phyloP scores from a whole-genome alignment of 768 basidiomycete genomes.

The Auricularia sp. region DNA sequence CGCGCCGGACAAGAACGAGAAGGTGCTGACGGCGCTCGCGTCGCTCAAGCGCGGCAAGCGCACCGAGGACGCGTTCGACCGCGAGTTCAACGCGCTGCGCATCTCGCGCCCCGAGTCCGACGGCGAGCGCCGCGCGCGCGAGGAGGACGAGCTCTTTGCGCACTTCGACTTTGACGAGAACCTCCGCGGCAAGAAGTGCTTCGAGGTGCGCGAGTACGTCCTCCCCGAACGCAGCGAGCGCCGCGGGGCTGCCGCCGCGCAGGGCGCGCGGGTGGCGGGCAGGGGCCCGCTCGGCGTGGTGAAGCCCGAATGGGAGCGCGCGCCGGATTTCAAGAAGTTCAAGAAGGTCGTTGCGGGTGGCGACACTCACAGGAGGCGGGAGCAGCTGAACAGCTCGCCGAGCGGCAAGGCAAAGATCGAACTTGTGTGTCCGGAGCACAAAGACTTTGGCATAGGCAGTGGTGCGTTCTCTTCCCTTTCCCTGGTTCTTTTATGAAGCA shows the following conservation, averaged over 20 bases:
- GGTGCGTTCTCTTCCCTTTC: constrained; percentile 24
- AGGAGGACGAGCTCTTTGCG: background rate
- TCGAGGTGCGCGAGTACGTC: constrained; percentile 34
- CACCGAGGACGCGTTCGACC: constrained; percentile 58
- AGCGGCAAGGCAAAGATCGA: constrained; percentile 30
- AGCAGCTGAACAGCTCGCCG: too few species aligned
- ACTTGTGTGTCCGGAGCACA: constrained; percentile 38
- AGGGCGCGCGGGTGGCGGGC: constrained; percentile 11
- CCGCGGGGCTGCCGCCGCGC: constrained; percentile 8
- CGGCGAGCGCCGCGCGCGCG: background rate
- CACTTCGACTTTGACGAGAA: background rate
- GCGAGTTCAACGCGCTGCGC: constrained; percentile 68
- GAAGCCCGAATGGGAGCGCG: constrained; percentile 35
- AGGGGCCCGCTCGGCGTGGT: background rate
- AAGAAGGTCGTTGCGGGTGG: constrained; percentile 37
- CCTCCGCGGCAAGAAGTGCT: constrained; percentile 58
- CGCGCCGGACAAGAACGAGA: constrained; percentile 54
- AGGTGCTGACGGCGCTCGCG: constrained; percentile 63
- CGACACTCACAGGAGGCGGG: background rate
- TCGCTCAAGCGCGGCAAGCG: constrained; percentile 62
- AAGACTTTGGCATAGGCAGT: constrained; percentile 45
- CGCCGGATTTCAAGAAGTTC: constrained; percentile 70
- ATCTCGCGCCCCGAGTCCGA: constrained; percentile 53
- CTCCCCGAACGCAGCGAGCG: background rate
- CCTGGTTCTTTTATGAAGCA: background rate